Base-by-base conservation (phyloP, 305 asterid genomes). In the Monarda citriodora region DNA sequence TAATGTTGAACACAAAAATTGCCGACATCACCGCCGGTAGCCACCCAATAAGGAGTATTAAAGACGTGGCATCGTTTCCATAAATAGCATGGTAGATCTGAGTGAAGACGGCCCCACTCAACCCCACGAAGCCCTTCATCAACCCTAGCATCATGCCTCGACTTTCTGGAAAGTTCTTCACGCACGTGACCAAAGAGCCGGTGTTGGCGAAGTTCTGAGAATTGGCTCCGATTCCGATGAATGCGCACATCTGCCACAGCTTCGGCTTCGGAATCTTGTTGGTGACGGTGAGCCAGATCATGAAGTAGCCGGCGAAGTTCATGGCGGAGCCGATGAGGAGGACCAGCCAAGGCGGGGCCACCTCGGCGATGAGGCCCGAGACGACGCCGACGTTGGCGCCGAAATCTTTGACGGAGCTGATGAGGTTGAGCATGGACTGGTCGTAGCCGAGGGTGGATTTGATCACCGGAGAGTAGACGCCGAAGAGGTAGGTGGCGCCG, bases 381-480 rank as follows among this genome's bases (percentile, higher is more conserved):
- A 89, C 42, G 8, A 89, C 91, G 26, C 97, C 97, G 58, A 89
- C 87, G 53, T 82, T 86, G 11, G 94, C 95, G 5, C 97, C 97
- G 13, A 89, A 52, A 47, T 89, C 95, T 22, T 86, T 86, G 82
- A 75, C 82, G 70, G 82, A 86, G 4, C 95, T 94, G 0, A 89
- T 68, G 66, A 84, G 91, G 69, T 89, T 89, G 56, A 89, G 86
- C 5, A 95, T 89, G 34, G 95, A 80, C 63, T 89, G 97, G 56
- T 86, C 94, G 65, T 89, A 89, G 7, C 91, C 95, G 9, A 89
- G 72, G 1, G 87, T 38, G 16, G 83, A 45, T 58, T 89, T 89
- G 26, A 89, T 86, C 26, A 84, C 95, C 47, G 82, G 84, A 52
- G 97, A 89, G 76, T 89, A 89, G 10, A 79, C 82, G 8, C 91